Evolutionary conservation across 2,329 filamentous ascomycete species (phyloP).

Genomic region (Hawksworthiomyces lignivorus): DNA sequence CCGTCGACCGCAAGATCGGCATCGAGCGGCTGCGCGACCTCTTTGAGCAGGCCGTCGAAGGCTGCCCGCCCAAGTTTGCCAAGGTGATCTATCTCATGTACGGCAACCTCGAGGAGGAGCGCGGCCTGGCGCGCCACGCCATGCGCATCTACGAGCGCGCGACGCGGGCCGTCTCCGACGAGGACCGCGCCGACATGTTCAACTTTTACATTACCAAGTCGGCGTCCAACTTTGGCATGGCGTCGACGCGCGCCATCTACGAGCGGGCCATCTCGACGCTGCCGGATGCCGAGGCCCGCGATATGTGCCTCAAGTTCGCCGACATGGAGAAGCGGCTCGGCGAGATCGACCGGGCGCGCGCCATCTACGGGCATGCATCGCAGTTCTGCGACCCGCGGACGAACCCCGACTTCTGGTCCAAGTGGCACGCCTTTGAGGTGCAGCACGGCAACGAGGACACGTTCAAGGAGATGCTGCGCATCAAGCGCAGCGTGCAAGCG

Average conservation of each 20-base stretch:
- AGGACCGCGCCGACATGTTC: constrained; percentile 95
- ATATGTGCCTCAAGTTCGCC: constrained; percentile 98
- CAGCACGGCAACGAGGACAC: constrained; percentile 98
- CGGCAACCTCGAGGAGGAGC: constrained; percentile 90
- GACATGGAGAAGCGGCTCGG: constrained; percentile 50
- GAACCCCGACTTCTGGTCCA: constrained; percentile 84
- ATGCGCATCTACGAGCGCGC: constrained; percentile 99
- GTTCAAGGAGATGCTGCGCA: constrained; percentile 97
- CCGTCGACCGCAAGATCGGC: constrained; percentile 89
- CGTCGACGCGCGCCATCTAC: constrained; percentile 91
- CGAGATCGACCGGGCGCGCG: constrained; percentile 78
- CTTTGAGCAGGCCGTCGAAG: constrained; percentile 94
- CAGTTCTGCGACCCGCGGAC: constrained; percentile 96
- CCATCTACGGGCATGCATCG: constrained; percentile 92
- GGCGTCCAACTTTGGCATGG: constrained; percentile 93
- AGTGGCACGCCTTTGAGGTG: constrained; percentile 96
- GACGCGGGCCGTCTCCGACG: constrained; percentile 87
- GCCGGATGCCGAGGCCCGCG: constrained; percentile 84
- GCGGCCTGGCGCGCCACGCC: constrained; percentile 86
- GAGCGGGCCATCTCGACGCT: constrained; percentile 91
- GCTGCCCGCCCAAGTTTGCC: constrained; percentile 89
- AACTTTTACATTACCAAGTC: constrained; percentile 92
- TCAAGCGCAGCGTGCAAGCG: constrained; percentile 94
- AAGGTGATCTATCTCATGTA: constrained; percentile 98
- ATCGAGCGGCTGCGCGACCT: constrained; percentile 91